A percentile compares a stretch with the other conserved stretches of the same genome.
Evolutionary conservation across 371 early-diverging fungal species (phyloP).

Genomic region (Rhizopus arrhizus): DNA sequence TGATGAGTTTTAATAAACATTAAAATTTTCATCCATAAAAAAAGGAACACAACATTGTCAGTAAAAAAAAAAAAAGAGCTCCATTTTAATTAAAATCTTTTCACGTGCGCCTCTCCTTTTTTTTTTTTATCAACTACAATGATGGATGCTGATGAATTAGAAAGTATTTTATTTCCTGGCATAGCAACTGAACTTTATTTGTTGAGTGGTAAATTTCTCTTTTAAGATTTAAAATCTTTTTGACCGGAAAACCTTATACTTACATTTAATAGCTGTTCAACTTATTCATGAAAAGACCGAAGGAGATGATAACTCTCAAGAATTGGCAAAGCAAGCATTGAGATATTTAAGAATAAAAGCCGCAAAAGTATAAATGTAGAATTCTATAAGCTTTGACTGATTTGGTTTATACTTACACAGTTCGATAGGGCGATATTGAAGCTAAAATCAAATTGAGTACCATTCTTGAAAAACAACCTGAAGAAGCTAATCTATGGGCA

Average conservation of each 20-base stretch:
- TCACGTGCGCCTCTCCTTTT: background rate
- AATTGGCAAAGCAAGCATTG: slow-evolving; percentile 24
- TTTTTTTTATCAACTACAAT: background rate
- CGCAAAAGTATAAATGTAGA: slow-evolving; percentile 29
- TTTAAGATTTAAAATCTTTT: background rate
- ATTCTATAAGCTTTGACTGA: background rate
- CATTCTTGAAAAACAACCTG: slow-evolving; percentile 26
- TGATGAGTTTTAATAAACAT: no score
- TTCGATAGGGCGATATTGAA: slow-evolving; percentile 45
- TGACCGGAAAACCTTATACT: background rate
- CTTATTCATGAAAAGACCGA: slow-evolving; percentile 17
- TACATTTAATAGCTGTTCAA: slow-evolving; percentile 26
- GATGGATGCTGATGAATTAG: slow-evolving; percentile 14
- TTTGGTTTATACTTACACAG: slow-evolving; percentile 10
- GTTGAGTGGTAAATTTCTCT: slow-evolving; percentile 20
- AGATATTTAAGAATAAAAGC: slow-evolving; percentile 33
- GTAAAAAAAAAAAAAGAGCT: no score
- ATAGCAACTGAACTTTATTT: slow-evolving; percentile 26
- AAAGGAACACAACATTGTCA: no score
- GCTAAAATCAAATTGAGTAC: slow-evolving; percentile 52
- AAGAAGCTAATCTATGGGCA: slow-evolving; percentile 51
- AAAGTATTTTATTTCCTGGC: slow-evolving; percentile 25
- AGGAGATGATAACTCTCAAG: background rate
- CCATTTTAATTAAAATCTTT: no score
- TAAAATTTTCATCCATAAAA: no score